These are phyloP conservation scores for Yueomyces sp. DNA, from an alignment of 1,139 yeast genomes.

Conservation along the genomic window DNA sequence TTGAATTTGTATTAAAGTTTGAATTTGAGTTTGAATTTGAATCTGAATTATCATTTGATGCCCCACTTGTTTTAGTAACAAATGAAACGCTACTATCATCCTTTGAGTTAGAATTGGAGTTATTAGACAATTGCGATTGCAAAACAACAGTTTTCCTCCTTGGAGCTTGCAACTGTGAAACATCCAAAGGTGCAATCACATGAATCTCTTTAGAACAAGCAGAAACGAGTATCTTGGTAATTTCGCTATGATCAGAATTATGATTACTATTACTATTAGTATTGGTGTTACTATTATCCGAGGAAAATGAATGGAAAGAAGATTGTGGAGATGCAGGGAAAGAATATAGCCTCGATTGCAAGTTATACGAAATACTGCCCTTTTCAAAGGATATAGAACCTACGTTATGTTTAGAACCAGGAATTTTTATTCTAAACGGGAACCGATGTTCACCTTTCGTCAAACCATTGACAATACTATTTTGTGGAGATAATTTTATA, in stretches of 20 bases:
- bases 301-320: too few species aligned
- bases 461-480: slow-evolving; percentile 30
- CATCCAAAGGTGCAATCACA: slow-evolving; percentile 64
- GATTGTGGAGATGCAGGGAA: slow-evolving; percentile 3
- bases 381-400: slow-evolving; percentile 76
- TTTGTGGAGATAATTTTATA: slow-evolving; percentile 6
- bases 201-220: slow-evolving; percentile 43
- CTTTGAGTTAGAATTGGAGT: neutral
- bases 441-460: slow-evolving; percentile 78
- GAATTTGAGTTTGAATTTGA: slow-evolving; percentile 3
- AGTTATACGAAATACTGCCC: slow-evolving; percentile 62
- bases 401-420: slow-evolving; percentile 49
- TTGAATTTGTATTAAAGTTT: neutral
- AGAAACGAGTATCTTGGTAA: neutral
- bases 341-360: slow-evolving; percentile 42
- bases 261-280: slow-evolving; percentile 1
- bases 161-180: slow-evolving; percentile 51
- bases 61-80: slow-evolving; percentile 7
- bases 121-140: slow-evolving; percentile 25
- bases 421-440: slow-evolving; percentile 71
- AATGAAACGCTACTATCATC: slow-evolving; percentile 8
- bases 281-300: slow-evolving; percentile 4
- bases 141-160: slow-evolving; percentile 55
- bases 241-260: neutral
- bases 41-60: slow-evolving; percentile 3